Conservation (phyloP, 768 basidiomycete species). For the Pleurotus djamor region DNA sequence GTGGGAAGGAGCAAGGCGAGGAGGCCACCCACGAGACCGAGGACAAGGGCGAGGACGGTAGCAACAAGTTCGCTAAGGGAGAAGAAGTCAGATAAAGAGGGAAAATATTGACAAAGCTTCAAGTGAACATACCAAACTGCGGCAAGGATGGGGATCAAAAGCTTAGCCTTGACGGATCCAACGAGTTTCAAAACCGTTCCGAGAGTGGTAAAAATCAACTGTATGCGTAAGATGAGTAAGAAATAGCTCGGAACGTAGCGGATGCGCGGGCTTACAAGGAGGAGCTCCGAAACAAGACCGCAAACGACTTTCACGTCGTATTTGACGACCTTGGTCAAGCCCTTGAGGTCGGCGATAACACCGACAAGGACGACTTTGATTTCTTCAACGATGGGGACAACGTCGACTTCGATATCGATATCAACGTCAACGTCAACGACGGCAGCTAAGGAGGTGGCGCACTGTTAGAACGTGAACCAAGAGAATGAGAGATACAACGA, state of each 20-base stretch:
- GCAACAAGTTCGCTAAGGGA: slow-evolving; percentile 10
- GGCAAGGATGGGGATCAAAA: slow-evolving; percentile 12
- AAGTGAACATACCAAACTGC: slow-evolving; percentile 16
- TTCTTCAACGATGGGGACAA: slow-evolving; percentile 13
- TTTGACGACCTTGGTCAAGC: slow-evolving; percentile 10
- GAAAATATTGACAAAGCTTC: no score
- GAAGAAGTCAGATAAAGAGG: not conserved
- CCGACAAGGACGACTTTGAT: slow-evolving; percentile 13
- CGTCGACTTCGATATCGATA: not conserved
- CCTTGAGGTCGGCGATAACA: slow-evolving; percentile 12
- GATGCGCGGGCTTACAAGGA: slow-evolving; percentile 13
- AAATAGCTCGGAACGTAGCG: not conserved
- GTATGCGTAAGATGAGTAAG: not conserved
- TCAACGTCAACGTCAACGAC: slow-evolving; percentile 14
- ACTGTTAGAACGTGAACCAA: not conserved
- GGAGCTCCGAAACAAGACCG: no score
- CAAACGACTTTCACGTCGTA: slow-evolving; percentile 11
- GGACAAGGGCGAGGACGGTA: slow-evolving; percentile 11
- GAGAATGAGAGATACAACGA: not conserved
- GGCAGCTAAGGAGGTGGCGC: not conserved
- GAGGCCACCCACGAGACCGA: slow-evolving; percentile 16
- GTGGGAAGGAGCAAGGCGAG: slow-evolving; percentile 11
- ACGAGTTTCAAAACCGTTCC: slow-evolving; percentile 10
- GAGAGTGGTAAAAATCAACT: slow-evolving; percentile 19
- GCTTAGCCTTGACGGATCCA: slow-evolving; percentile 4